Evolutionary conservation across 139 green algal species (phyloP).

Genomic region (Pycnococcus provasolii): DNA sequence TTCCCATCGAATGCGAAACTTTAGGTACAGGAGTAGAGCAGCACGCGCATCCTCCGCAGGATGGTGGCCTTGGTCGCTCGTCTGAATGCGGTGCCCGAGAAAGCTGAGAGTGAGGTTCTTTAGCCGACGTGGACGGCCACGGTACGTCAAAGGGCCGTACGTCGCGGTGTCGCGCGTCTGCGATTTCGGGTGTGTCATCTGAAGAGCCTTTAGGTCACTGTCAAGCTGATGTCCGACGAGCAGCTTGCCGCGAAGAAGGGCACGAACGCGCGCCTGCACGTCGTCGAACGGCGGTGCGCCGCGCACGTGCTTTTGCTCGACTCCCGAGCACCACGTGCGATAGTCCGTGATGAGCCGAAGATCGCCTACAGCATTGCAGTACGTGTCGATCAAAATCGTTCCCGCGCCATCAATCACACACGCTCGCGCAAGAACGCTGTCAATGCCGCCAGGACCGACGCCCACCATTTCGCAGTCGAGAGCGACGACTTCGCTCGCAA

Average conservation of each 20-base stretch:
- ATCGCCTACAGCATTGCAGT: constrained; percentile 31
- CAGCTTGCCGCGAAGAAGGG: constrained; percentile 48
- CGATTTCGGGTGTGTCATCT: constrained; percentile 55
- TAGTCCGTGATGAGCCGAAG: constrained; percentile 46
- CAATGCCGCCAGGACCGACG: constrained; percentile 47
- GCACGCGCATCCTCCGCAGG: constrained; percentile 48
- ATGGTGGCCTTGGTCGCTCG: constrained; percentile 39
- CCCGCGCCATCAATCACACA: constrained; percentile 65
- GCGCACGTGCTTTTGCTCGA: constrained; percentile 41
- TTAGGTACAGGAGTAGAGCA: constrained; percentile 40
- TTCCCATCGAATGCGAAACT: constrained; percentile 12
- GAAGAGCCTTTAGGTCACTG: constrained; percentile 71
- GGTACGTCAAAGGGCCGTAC: constrained; percentile 6
- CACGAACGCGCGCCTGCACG: constrained; percentile 33
- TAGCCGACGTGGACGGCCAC: constrained; percentile 31
- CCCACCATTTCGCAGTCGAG: constrained; percentile 98
- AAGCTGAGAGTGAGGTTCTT: constrained; percentile 43
- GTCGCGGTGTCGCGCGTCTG: constrained; percentile 21
- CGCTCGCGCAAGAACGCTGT: constrained; percentile 57
- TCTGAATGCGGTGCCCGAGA: constrained; percentile 49
- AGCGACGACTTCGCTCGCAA: constrained; percentile 48
- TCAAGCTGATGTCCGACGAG: constrained; percentile 74
- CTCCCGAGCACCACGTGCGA: constrained; percentile 41
- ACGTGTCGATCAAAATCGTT: constrained; percentile 62
- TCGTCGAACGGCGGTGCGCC: constrained; percentile 37